Conservation (phyloP, 2,329 filamentous ascomycete genomes). For the Microcyclosporella mali region DNA sequence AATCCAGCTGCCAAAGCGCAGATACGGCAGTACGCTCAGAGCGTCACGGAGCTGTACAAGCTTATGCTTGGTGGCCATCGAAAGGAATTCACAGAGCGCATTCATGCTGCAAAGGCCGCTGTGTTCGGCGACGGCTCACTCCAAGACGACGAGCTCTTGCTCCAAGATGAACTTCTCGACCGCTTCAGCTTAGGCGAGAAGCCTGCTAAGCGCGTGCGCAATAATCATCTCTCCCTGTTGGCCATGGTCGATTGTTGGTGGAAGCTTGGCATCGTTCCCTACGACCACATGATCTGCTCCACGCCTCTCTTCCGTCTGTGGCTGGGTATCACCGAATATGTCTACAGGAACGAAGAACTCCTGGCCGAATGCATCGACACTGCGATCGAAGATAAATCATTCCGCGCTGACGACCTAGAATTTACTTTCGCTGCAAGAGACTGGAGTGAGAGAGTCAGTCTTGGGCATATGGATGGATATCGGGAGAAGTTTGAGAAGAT, state of each 20-base stretch:
- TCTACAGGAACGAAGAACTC: slow-evolving; percentile 76
- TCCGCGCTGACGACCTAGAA: slow-evolving; percentile 91
- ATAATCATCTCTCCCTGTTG: slow-evolving; percentile 88
- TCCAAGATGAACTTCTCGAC: slow-evolving; percentile 76
- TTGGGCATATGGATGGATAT: slow-evolving; percentile 91
- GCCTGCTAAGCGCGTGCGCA: slow-evolving; percentile 64
- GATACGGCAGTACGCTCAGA: slow-evolving; percentile 88
- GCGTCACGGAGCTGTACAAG: slow-evolving; percentile 91
- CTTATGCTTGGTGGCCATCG: slow-evolving; percentile 85
- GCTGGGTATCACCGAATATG: slow-evolving; percentile 92
- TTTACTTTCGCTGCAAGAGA: slow-evolving; percentile 95
- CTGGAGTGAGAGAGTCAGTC: slow-evolving; percentile 88
- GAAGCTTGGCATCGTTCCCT: slow-evolving; percentile 84
- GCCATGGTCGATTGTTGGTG: slow-evolving; percentile 99
- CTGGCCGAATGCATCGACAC: slow-evolving; percentile 76
- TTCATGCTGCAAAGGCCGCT: slow-evolving; percentile 71
- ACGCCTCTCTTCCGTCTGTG: slow-evolving; percentile 94
- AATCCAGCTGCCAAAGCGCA: slow-evolving; percentile 89
- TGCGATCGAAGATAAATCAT: slow-evolving; percentile 82
- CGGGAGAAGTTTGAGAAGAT: slow-evolving; percentile 84
- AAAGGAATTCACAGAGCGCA: slow-evolving; percentile 65
- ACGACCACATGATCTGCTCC: slow-evolving; percentile 99
- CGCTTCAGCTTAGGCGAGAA: slow-evolving; percentile 75
- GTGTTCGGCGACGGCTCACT: slow-evolving; percentile 52
- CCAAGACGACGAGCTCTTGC: slow-evolving; percentile 60